These are phyloP conservation scores for Xylariaceae sp. DNA, from an alignment of 2,329 filamentous ascomycete genomes.

Conservation along the genomic window DNA sequence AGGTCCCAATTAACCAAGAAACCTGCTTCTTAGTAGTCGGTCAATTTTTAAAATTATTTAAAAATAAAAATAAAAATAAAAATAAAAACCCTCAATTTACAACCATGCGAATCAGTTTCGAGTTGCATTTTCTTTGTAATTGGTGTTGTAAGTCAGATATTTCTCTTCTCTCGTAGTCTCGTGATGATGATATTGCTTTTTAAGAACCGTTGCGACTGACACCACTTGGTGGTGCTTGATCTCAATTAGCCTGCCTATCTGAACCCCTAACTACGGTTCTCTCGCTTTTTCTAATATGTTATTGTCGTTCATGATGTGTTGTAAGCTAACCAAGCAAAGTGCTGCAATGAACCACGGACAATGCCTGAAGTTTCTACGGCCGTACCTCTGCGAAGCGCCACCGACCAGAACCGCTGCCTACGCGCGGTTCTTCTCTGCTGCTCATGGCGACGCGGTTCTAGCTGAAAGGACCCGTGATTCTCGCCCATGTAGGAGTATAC, in stretches of 20 bases:
- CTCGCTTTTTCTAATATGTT: slow-evolving; percentile 6
- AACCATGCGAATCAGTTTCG: too few species aligned
- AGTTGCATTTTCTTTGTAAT: background rate
- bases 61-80: too few species aligned
- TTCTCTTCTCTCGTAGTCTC: background rate
- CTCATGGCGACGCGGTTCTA: slow-evolving; percentile 16
- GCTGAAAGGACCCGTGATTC: slow-evolving; percentile 35
- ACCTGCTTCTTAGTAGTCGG: too few species aligned
- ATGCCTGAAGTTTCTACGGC: slow-evolving; percentile 57
- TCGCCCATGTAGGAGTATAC: slow-evolving; percentile 18
- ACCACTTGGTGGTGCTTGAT: slow-evolving; percentile 53
- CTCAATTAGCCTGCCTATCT: slow-evolving; percentile 55
- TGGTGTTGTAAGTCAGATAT: slow-evolving; percentile 2
- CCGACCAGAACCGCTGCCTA: slow-evolving; percentile 44
- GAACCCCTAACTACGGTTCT: slow-evolving; percentile 30
- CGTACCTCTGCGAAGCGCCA: slow-evolving; percentile 51
- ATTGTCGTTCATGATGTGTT: slow-evolving; percentile 7
- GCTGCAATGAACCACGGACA: slow-evolving; percentile 47
- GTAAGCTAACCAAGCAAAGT: slow-evolving; percentile 29
- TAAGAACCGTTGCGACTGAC: slow-evolving; percentile 65
- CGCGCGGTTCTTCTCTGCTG: slow-evolving; percentile 52
- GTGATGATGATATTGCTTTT: slow-evolving; percentile 54
- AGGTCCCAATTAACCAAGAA: too few species aligned
- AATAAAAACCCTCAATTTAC: too few species aligned
- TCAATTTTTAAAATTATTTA: too few species aligned